Base-by-base conservation (phyloP, 2,329 filamentous ascomycete genomes). In the Anthostomella pinea region DNA sequence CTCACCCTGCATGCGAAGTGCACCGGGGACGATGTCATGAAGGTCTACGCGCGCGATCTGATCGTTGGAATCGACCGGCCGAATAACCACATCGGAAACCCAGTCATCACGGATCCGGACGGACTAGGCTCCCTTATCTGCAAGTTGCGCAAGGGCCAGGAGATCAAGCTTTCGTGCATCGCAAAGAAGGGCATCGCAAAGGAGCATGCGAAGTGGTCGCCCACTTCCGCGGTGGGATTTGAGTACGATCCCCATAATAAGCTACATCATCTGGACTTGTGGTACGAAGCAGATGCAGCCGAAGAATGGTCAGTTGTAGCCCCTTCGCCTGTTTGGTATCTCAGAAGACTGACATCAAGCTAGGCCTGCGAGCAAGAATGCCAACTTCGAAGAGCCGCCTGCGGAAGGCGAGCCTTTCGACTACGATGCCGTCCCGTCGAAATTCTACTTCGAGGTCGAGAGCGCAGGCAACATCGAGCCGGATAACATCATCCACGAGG, bases 201-300 rank as follows among this genome's bases (percentile, higher is more conserved):
- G 72, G 93, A 98, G 64, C 93, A 98, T 65, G 87, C 93, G 8
- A 98, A 98, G 66, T 98, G 93, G 93, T 86, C 88, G 56, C 90
- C 93, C 2, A 91, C 87, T 22, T 78, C 89, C 25, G 93, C 93
- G 3, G 83, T 98, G 25, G 90, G 88, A 16, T 98, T 98, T 60
- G 93, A 98, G 65, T 98, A 98, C 64, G 93, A 98, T 62, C 93
- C 93, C 43, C 86, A 94, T 64, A 98, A 98, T 69, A 96, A 95
- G 68, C 71, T 98, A 49, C 79, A 83, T 49, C 93, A 98, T 65
- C 74, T 93, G 38, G 87, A 95, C 57, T 80, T 95, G 64, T 98
- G 93, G 93, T 96, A 88, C 61, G 93, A 98, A 70, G 78, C 83
- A 51, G 85, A 94, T 64, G 67, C 87, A 2, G 75, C 78, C 41